Evolutionary conservation across 2,329 filamentous ascomycete species (phyloP).

Genomic region (Calonectria pteridis): DNA sequence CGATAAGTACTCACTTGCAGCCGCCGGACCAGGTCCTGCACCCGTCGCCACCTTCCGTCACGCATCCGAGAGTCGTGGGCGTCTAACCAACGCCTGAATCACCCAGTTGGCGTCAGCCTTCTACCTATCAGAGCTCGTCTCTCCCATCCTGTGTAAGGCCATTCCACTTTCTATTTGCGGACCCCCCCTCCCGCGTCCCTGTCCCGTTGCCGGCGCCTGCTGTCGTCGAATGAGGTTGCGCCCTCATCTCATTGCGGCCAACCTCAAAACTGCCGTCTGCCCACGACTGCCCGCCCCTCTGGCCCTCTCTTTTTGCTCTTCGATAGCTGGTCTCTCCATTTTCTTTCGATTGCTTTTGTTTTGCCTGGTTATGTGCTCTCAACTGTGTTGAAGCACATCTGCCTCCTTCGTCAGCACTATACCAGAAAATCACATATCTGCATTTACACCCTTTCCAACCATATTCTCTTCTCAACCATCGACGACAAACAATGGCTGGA

Average conservation of each 20-base stretch:
- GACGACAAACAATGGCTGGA: conserved; percentile 49
- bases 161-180: conserved; percentile 43
- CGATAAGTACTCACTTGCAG: conserved; percentile 28
- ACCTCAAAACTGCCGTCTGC: conserved; percentile 65
- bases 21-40: conserved; percentile 32
- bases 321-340: conserved; percentile 69
- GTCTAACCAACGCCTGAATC: conserved; percentile 43
- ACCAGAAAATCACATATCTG: conserved; percentile 26
- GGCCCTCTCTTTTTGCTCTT: conserved; percentile 54
- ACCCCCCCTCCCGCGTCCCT: conserved; percentile 39
- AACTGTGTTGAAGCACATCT: conserved; percentile 43
- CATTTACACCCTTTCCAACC: background rate
- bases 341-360: conserved; percentile 53
- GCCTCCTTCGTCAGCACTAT: background rate
- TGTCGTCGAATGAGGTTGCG: conserved; percentile 48
- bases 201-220: conserved; percentile 53
- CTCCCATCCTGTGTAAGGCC: conserved; percentile 43
- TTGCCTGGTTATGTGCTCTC: conserved; percentile 35
- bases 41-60: conserved; percentile 19
- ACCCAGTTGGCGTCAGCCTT: conserved; percentile 37
- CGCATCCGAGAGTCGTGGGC: conserved; percentile 37
- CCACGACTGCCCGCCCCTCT: conserved; percentile 53
- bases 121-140: conserved; percentile 46
- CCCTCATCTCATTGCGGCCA: conserved; percentile 44
- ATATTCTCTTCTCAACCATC: conserved; percentile 20